These are phyloP conservation scores for Fomitopsis betulina DNA, from an alignment of 1,284 basidiomycete genomes.

Conservation along the genomic window DNA sequence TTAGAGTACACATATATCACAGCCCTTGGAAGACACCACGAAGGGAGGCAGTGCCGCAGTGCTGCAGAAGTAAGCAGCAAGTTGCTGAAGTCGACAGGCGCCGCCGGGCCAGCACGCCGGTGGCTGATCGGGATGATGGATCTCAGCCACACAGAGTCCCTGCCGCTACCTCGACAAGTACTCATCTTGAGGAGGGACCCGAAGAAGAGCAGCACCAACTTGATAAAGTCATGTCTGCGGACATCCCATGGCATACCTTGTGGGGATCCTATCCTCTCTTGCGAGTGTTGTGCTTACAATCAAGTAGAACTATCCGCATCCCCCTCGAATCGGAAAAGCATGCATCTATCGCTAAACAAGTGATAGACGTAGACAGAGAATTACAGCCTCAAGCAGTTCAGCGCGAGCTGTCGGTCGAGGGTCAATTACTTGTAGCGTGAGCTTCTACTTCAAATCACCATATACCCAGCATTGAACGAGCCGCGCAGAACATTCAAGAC, in stretches of 20 bases:
- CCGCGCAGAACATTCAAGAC: slow-evolving; percentile 65
- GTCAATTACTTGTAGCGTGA: slow-evolving; percentile 67
- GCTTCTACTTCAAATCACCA: slow-evolving; percentile 14
- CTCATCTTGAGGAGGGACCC: no score
- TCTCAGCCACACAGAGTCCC: no score
- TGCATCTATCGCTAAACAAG: slow-evolving; percentile 73
- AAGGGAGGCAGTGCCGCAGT: no score
- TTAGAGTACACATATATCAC: no score
- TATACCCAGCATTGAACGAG: slow-evolving; percentile 2
- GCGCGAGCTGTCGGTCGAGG: slow-evolving; percentile 62
- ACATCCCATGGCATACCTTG: slow-evolving; percentile 4
- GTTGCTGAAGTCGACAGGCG: no score
- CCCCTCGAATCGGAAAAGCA: slow-evolving; percentile 74
- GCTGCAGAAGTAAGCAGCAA: no score
- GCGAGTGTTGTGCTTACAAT: background rate
- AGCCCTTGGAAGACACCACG: no score
- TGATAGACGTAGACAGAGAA: slow-evolving; percentile 82
- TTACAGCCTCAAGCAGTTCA: slow-evolving; percentile 77
- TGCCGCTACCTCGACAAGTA: no score
- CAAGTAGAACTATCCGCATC: slow-evolving; percentile 61
- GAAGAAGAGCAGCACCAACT: no score
- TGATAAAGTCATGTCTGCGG: background rate
- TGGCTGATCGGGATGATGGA: no score
- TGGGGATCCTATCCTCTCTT: background rate
- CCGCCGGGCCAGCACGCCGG: no score